These are phyloP conservation scores for Tylopilus sp. DNA, from an alignment of 768 basidiomycete genomes.

Conservation along the genomic window DNA sequence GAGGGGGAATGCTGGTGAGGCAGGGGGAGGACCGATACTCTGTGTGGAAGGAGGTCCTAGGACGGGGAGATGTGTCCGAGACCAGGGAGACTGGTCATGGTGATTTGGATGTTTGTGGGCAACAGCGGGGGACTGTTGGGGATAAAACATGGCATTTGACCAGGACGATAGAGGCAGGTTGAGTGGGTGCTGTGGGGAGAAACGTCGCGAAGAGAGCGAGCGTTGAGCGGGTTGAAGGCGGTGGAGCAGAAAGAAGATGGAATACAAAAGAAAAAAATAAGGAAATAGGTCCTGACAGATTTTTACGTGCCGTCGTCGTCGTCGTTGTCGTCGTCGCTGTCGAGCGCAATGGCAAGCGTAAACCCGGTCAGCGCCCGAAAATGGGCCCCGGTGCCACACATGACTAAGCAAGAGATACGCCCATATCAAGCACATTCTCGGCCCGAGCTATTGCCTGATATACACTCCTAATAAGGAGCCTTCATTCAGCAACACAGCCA, in stretches of 20 bases:
- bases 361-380: conserved; percentile 29
- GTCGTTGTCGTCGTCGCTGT: conserved; percentile 15
- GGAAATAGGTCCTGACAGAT: conserved; percentile 13
- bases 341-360: conserved; percentile 14
- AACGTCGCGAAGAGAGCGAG: conserved; percentile 10
- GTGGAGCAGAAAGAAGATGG: conserved; percentile 12
- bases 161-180: conserved; percentile 1
- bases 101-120: conserved; percentile 71
- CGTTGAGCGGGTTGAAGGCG: neutral
- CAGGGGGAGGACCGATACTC: conserved; percentile 57
- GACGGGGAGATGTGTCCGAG: conserved; percentile 55
- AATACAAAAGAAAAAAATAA: conserved; percentile 15
- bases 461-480: conserved; percentile 4
- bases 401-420: conserved; percentile 11
- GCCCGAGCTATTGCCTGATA: conserved; percentile 13
- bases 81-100: conserved; percentile 76
- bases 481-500: conserved; percentile 20
- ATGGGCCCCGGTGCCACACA: conserved; percentile 14
- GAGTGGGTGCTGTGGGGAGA: conserved; percentile 1
- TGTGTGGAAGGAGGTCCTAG: conserved; percentile 43
- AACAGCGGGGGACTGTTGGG: conserved; percentile 80
- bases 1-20: conserved; percentile 71
- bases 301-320: conserved; percentile 16
- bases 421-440: conserved; percentile 14
- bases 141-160: conserved; percentile 72